Conservation (phyloP, 768 basidiomycete genomes). For the Suillus decipiens region DNA sequence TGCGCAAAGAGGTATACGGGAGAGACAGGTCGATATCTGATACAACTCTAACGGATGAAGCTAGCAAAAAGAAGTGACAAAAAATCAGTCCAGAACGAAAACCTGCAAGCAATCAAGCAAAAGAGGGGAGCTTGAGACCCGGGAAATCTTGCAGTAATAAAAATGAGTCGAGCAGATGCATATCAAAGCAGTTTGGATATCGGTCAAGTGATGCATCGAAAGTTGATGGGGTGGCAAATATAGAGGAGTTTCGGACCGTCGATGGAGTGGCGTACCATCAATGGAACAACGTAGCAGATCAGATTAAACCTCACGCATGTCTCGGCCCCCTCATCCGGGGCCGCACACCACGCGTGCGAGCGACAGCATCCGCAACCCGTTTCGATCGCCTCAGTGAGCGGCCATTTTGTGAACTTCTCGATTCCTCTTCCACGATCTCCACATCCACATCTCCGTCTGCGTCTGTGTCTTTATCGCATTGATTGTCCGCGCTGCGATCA, state of each 20-base stretch:
- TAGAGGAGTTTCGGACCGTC: not conserved
- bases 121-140: conserved; percentile 6
- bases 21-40: conserved; percentile 3
- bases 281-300: not conserved
- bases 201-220: not conserved
- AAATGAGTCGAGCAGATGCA: not conserved
- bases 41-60: conserved; percentile 9
- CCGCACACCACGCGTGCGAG: conserved; percentile 46
- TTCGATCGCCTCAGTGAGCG: conserved; percentile 50
- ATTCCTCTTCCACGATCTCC: conserved; percentile 10
- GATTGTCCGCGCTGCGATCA: not conserved
- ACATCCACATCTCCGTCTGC: not conserved
- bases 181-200: not conserved
- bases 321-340: conserved; percentile 28
- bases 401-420: conserved; percentile 4
- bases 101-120: conserved; percentile 7
- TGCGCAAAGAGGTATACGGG: conserved; percentile 1
- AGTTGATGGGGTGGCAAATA: not conserved
- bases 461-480: not conserved
- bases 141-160: not conserved
- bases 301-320: conserved; percentile 23
- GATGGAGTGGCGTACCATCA: not conserved
- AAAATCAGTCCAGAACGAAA: conserved; percentile 17
- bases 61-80: conserved; percentile 19
- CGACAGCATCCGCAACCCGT: conserved; percentile 63